Base-by-base conservation (phyloP, 2,329 filamentous ascomycete species). In the Aspergillus sergii region DNA sequence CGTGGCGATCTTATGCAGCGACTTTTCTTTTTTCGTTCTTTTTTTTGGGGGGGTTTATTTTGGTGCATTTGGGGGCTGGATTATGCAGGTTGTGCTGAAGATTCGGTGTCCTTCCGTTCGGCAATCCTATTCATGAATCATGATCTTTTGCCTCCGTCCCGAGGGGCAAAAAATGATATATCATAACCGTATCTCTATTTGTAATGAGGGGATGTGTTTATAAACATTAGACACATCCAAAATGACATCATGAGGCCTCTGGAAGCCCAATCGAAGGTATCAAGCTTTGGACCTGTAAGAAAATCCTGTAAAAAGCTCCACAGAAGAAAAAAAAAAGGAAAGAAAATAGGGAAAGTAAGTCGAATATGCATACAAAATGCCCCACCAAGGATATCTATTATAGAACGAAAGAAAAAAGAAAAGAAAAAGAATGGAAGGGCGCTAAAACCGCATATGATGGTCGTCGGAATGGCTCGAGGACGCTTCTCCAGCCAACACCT, bases 401-500 rank as follows among this genome's bases (percentile, higher is more conserved):
- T 3, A 23, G n/a, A 55, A 28, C 2, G 34, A 36, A 36, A 53
- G 3, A 10, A 26, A 39, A 50, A 48, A 11, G 39, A 28, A 16
- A 43, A n/a, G 14, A 16, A 39, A 30, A 46, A 34, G n/a, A 43
- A n/a, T n/a, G 39, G 19, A 39, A 26, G 30, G 34, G 28, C 21
- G 39, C 26, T 58, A 57, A 30, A 19, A 48, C 12, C 51, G 36
- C 30, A 16, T 28, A 3, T 32, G 59, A 32, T 36, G 45, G 32
- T 5, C 41, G 28, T 5, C 41, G 28, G 39, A n/a, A 19, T 41
- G 39, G 7, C 16, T 19, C 16, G 39, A 41, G 39, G 39, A 41
- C 3, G 39, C 8, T 12, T 46, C 14, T 5, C 46, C 56, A n/a
- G 65, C 60, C 43, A 67, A 21, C 48, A 71, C 45, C 61, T 71